phyloP scores from a whole-genome alignment of 2,329 filamentous ascomycete species.

The Ophiobolus disseminans region DNA sequence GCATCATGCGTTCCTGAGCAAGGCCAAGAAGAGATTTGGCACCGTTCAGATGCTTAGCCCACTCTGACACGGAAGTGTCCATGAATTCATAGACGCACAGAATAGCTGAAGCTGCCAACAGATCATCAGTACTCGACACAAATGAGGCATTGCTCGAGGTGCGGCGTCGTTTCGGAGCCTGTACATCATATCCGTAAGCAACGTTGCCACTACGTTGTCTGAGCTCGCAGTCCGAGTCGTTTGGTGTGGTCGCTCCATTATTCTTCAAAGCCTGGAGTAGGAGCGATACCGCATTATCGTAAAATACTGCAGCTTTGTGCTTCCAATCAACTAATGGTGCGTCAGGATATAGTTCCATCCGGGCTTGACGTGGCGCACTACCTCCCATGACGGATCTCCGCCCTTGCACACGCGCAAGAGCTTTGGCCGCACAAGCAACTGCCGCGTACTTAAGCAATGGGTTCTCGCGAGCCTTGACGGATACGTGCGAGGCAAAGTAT shows the following conservation, averaged over 20 bases:
- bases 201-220: conserved; percentile 18
- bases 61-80: conserved; percentile 68
- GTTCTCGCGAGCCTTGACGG: conserved; percentile 61
- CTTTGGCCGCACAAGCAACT: conserved; percentile 68
- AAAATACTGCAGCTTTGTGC: conserved; percentile 67
- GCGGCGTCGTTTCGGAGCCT: conserved; percentile 51
- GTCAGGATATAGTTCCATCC: conserved; percentile 61
- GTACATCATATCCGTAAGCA: conserved; percentile 17
- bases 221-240: conserved; percentile 37
- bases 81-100: conserved; percentile 72
- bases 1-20: conserved; percentile 59
- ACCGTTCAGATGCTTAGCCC: conserved; percentile 70
- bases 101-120: conserved; percentile 70
- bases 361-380: conserved; percentile 56
- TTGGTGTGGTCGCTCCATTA: conserved; percentile 38
- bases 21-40: conserved; percentile 68
- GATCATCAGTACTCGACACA: conserved; percentile 62
- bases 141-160: conserved; percentile 49
- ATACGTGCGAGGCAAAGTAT: conserved; percentile 67
- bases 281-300: conserved; percentile 64
- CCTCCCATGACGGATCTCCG: conserved; percentile 59
- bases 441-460: conserved; percentile 62
- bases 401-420: conserved; percentile 63
- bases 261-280: conserved; percentile 47
- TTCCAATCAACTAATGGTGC: conserved; percentile 61